Percentiles rank a stretch among this genome's conserved stretches.
These are phyloP conservation scores for Phytophthora megakarya DNA, from an alignment of 352 stramenopile species.

Conservation along the genomic window DNA sequence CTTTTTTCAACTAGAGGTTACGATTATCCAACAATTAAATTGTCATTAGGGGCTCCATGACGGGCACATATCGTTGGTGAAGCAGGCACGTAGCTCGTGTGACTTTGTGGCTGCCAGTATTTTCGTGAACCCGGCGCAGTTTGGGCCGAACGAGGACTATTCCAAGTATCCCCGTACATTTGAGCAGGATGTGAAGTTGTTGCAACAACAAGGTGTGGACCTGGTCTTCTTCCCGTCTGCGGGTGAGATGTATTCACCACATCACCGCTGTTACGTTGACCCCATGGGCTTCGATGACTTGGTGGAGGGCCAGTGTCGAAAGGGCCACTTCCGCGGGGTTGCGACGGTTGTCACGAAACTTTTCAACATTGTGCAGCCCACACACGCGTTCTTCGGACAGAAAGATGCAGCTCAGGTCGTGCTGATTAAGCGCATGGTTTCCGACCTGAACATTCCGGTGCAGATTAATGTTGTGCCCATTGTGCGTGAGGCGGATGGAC, in stretches of 20 bases:
- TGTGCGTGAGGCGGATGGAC: slow-evolving; percentile 93
- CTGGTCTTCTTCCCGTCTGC: slow-evolving; percentile 87
- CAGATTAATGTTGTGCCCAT: slow-evolving; percentile 93
- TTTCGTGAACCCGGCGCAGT: slow-evolving; percentile 99
- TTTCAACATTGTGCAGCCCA: slow-evolving; percentile 98
- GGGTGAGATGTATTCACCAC: slow-evolving; percentile 88
- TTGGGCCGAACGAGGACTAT: slow-evolving; percentile 98
- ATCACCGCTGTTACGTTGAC: slow-evolving; percentile 92
- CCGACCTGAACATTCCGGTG: slow-evolving; percentile 96
- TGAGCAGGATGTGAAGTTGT: slow-evolving; percentile 90
- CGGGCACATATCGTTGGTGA: slow-evolving; percentile 93
- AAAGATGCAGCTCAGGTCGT: slow-evolving; percentile 99
- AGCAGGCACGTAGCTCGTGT: slow-evolving; percentile 88
- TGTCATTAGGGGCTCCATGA: slow-evolving; percentile 91
- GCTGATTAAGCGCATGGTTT: slow-evolving; percentile 94
- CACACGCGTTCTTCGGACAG: slow-evolving; percentile 98
- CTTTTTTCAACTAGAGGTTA: no score
- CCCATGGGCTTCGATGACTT: slow-evolving; percentile 95
- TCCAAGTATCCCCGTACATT: slow-evolving; percentile 98
- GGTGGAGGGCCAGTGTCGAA: slow-evolving; percentile 91
- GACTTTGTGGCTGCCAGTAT: slow-evolving; percentile 96
- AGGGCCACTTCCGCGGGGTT: slow-evolving; percentile 98
- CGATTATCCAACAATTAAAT: background rate
- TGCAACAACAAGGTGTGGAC: slow-evolving; percentile 90
- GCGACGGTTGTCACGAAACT: slow-evolving; percentile 99